Evolutionary conservation across 768 basidiomycete species (phyloP).

Genomic region (Lactarius hatsudake): DNA sequence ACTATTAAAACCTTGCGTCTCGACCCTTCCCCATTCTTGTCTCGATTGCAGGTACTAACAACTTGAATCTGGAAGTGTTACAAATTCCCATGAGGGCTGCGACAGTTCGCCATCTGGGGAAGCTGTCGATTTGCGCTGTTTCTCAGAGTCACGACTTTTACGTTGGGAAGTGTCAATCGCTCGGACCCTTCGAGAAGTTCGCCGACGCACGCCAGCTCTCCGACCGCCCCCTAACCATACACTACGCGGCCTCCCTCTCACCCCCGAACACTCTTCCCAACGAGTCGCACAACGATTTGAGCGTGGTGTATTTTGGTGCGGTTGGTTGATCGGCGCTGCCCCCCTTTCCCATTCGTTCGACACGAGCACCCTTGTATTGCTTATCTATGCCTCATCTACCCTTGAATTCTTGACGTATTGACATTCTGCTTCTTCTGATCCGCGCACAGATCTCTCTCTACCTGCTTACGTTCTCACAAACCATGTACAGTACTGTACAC

Average conservation of each 20-base stretch:
- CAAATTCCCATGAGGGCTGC: no score
- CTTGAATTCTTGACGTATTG: not conserved
- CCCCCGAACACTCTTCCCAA: not conserved
- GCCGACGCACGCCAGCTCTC: no score
- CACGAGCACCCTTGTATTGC: not conserved
- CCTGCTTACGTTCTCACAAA: not conserved
- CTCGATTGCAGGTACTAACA: no score
- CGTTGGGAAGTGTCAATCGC: not conserved
- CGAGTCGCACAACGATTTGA: not conserved
- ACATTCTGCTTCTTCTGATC: not conserved
- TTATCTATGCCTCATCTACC: not conserved
- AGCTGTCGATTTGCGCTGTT: no score
- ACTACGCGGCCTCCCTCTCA: no score
- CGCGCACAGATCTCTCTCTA: not conserved
- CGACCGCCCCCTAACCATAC: no score
- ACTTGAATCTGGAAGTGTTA: no score
- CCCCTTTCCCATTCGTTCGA: not conserved
- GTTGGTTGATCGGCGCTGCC: not conserved
- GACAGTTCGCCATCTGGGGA: no score
- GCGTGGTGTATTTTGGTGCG: not conserved
- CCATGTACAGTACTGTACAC: not conserved
- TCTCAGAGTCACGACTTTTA: not conserved
- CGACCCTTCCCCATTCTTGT: not conserved
- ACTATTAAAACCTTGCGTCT: not conserved
- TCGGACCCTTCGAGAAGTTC: not conserved